Evolutionary conservation across 805 yeast species (phyloP).

Genomic region (Spathaspora gorwiae): DNA sequence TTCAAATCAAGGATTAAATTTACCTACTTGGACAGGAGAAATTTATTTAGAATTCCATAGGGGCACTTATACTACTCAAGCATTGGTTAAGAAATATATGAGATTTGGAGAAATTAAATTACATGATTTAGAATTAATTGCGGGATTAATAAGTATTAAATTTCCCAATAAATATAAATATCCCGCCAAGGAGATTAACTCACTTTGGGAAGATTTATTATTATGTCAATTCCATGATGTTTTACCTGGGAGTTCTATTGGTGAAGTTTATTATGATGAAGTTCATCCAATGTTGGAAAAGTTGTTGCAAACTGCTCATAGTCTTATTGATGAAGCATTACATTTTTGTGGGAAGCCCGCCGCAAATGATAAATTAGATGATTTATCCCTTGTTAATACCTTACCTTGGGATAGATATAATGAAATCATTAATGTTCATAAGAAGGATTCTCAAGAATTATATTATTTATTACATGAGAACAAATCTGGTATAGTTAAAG

Average conservation of each 20-base stretch:
- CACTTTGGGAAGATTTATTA: constrained; percentile 82
- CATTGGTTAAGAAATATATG: constrained; percentile 76
- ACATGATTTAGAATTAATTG: constrained; percentile 81
- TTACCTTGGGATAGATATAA: constrained; percentile 57
- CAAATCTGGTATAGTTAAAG: constrained; percentile 7
- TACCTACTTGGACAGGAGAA: constrained; percentile 93
- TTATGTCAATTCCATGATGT: constrained; percentile 96
- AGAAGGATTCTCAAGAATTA: constrained; percentile 12
- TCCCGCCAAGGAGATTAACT: constrained; percentile 64
- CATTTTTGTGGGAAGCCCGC: constrained; percentile 25
- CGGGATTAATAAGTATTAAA: constrained; percentile 67
- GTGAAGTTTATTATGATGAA: constrained; percentile 78
- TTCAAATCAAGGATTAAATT: constrained; percentile 59
- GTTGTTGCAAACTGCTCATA: constrained; percentile 49
- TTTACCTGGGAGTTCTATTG: constrained; percentile 95
- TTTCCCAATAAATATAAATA: constrained; percentile 50
- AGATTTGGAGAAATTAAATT: constrained; percentile 69
- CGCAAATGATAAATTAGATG: not conserved
- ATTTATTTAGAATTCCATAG: constrained; percentile 92
- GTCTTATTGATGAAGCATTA: constrained; percentile 50
- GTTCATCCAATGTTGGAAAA: constrained; percentile 72
- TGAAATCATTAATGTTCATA: constrained; percentile 39
- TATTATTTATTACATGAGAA: constrained; percentile 10
- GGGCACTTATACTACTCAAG: constrained; percentile 95
- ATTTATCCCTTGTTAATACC: constrained; percentile 41